Percentiles rank a stretch among this genome's conserved stretches.
Evolutionary conservation across 225 moss, liverwort and hornwort genomes (phyloP).

Genomic region (Anthoceros angustus): DNA sequence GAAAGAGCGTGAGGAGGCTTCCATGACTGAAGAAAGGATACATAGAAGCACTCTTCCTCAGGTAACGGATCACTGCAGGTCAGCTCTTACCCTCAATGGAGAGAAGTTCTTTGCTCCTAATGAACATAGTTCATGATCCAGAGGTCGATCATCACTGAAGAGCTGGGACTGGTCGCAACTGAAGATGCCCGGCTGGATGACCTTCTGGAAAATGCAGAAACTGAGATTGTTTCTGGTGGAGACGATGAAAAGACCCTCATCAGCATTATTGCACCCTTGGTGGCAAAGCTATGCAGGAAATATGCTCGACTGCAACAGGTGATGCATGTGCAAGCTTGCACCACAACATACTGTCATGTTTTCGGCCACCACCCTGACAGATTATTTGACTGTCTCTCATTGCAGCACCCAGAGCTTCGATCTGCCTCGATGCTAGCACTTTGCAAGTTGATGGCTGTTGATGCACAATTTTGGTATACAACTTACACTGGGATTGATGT

Average conservation of each 20-base stretch:
- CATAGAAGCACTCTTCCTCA: conserved; percentile 7
- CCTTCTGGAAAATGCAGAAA: conserved; percentile 50
- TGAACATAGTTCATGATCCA: conserved; percentile 16
- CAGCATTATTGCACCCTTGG: conserved; percentile 60
- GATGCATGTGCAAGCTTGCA: neutral
- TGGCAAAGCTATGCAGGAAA: conserved; percentile 63
- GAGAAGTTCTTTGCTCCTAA: conserved; percentile 2
- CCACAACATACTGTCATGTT: neutral
- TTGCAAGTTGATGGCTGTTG: conserved; percentile 91
- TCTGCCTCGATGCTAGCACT: conserved; percentile 80
- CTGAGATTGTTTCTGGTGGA: conserved; percentile 54
- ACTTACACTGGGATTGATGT: neutral
- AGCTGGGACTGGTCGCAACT: conserved; percentile 73
- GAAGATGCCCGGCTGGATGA: conserved; percentile 79
- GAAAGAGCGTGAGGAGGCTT: conserved; percentile 39
- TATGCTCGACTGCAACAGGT: conserved; percentile 71
- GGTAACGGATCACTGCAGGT: neutral
- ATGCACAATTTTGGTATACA: conserved; percentile 72
- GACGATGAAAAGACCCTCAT: conserved; percentile 34
- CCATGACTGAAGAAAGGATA: conserved; percentile 42
- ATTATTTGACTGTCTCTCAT: conserved; percentile 5
- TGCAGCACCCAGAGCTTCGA: conserved; percentile 47
- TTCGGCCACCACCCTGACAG: neutral
- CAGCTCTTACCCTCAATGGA: neutral
- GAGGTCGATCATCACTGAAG: conserved; percentile 69